Evolutionary conservation across 176 grass and related monocot genomes (phyloP).

Genomic region (Bromus sterilis): DNA sequence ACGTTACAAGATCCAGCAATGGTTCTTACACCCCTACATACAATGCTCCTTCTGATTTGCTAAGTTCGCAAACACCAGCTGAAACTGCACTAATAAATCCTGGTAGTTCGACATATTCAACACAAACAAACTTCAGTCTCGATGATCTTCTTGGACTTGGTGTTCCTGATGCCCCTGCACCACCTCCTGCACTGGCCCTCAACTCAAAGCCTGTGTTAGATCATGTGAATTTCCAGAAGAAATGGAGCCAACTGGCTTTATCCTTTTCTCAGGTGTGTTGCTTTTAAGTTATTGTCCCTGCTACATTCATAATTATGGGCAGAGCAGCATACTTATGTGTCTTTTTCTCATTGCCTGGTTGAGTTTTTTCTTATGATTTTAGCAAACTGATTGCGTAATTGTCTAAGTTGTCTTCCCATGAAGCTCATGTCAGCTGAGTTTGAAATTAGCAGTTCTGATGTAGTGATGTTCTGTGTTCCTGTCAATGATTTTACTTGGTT

Average conservation of each 20-base stretch:
- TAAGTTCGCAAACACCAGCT: conserved; percentile 45
- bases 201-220: conserved; percentile 78
- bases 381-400: background rate
- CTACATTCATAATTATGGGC: conserved; percentile 6
- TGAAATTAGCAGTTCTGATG: background rate
- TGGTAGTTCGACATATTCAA: conserved; percentile 31
- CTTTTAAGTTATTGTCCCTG: conserved; percentile 2
- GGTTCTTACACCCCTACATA: conserved; percentile 63
- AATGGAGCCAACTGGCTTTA: conserved; percentile 83
- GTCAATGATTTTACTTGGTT: background rate
- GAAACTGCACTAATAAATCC: conserved; percentile 39
- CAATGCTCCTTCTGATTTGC: conserved; percentile 77
- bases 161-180: conserved; percentile 29
- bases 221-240: conserved; percentile 88
- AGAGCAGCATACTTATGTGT: background rate
- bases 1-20: conserved; percentile 38
- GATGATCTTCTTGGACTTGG: conserved; percentile 93
- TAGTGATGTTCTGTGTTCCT: conserved; percentile 7
- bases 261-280: conserved; percentile 70
- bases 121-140: conserved; percentile 54
- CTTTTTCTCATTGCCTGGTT: background rate
- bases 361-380: background rate
- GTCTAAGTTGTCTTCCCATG: conserved; percentile 10
- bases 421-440: background rate
- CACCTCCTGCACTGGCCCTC: conserved; percentile 54